Evolutionary conservation across 2,329 filamentous ascomycete species (phyloP).

Genomic region (Verticillium alfalfae): DNA sequence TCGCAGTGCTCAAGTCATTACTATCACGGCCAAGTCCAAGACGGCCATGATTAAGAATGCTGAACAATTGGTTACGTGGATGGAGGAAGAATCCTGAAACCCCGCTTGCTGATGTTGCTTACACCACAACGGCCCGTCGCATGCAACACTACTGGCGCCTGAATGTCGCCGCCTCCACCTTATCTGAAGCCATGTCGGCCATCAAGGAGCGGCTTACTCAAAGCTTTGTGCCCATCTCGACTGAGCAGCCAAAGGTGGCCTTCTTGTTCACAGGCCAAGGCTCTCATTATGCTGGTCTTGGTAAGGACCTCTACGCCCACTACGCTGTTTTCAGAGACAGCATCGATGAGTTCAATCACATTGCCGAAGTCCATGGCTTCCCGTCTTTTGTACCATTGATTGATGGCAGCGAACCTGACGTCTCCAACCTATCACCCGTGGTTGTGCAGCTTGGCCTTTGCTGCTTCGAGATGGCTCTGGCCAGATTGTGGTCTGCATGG

Average conservation of each 20-base stretch:
- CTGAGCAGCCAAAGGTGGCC: conserved; percentile 39
- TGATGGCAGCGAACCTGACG: conserved; percentile 31
- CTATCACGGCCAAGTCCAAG: conserved; percentile 51
- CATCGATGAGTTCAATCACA: conserved; percentile 51
- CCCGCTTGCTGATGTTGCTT: conserved; percentile 53
- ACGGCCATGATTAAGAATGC: conserved; percentile 54
- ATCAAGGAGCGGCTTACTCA: conserved; percentile 34
- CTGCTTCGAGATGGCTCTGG: conserved; percentile 53
- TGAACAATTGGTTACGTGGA: conserved; percentile 46
- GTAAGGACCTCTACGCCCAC: conserved; percentile 42
- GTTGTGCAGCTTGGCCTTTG: conserved; percentile 48
- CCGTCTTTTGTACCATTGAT: conserved; percentile 51
- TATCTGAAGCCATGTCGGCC: conserved; percentile 34
- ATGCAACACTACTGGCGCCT: conserved; percentile 41
- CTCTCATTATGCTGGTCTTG: conserved; percentile 45
- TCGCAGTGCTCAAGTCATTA: conserved; percentile 51
- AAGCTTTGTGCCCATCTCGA: conserved; percentile 34
- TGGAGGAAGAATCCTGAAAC: conserved; percentile 44
- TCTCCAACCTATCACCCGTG: conserved; percentile 41
- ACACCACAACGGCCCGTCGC: conserved; percentile 62
- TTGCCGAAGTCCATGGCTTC: conserved; percentile 44
- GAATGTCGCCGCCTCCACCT: conserved; percentile 35
- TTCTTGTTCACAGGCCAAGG: conserved; percentile 55
- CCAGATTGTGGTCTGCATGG: conserved; percentile 50
- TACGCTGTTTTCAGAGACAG: conserved; percentile 42